A percentile compares a stretch with the other conserved stretches of the same genome.
phyloP scores from a whole-genome alignment of 169 alveolate genomes.

The Toxoplasma gondii region DNA sequence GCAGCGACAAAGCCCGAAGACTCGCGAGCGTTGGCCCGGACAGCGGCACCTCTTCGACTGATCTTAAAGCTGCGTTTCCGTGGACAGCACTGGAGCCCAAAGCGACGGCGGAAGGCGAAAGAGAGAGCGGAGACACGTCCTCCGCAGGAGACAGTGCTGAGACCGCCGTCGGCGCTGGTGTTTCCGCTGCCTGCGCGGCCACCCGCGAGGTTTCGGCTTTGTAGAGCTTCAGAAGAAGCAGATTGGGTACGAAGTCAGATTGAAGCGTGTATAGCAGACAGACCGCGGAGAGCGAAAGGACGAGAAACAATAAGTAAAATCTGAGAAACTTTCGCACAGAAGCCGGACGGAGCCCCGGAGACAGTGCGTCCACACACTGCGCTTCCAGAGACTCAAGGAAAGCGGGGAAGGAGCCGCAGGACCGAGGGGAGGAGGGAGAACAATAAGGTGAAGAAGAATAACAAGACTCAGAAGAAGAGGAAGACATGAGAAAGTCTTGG shows the following conservation, averaged over 20 bases:
- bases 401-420: not conserved
- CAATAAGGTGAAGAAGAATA: not conserved
- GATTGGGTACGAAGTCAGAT: not conserved
- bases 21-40: not conserved
- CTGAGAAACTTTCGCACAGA: not conserved
- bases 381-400: not conserved
- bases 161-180: too few relatives aligned
- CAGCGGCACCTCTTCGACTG: not conserved
- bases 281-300: not conserved
- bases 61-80: not conserved
- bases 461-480: too few relatives aligned
- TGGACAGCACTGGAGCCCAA: not conserved
- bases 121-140: not conserved
- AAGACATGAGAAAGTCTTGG: too few relatives aligned
- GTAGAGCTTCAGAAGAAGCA: slow-evolving; percentile 12
- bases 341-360: not conserved
- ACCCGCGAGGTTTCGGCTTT: not conserved
- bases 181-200: not conserved
- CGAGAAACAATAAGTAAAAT: not conserved
- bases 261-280: not conserved
- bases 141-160: not conserved
- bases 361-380: not conserved
- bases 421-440: too few relatives aligned
- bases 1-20: not conserved
- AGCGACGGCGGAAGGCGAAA: not conserved